Conservation (phyloP, 2,329 filamentous ascomycete genomes). For the Pseudophaeomoniella oleicola region DNA sequence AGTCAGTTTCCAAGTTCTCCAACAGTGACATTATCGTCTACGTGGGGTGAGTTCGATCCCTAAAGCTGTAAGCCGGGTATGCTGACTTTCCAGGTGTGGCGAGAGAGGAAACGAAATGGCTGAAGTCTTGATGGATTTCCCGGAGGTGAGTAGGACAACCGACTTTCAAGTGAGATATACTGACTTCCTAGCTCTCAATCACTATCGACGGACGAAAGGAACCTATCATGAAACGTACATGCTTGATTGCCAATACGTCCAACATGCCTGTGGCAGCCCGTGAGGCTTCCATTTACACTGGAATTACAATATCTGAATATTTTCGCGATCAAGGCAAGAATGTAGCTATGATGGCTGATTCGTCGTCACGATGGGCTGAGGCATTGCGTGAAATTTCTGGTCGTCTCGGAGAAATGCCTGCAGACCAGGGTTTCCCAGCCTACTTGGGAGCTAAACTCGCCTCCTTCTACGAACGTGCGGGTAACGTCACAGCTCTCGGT, state of each 20-base stretch:
- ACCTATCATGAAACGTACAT: constrained; percentile 99
- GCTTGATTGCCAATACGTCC: constrained; percentile 95
- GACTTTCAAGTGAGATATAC: constrained; percentile 16
- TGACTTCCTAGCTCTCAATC: constrained; percentile 57
- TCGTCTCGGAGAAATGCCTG: constrained; percentile 98
- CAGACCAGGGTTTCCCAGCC: constrained; percentile 97
- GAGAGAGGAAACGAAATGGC: constrained; percentile 99
- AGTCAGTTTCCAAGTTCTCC: constrained; percentile 98
- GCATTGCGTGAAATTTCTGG: constrained; percentile 96
- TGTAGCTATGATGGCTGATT: constrained; percentile 99
- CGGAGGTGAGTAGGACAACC: constrained; percentile 39
- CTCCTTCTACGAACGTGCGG: constrained; percentile 98
- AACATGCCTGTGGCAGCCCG: constrained; percentile 99
- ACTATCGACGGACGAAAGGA: constrained; percentile 88
- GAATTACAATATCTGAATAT: constrained; percentile 88
- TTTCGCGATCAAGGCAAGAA: constrained; percentile 95
- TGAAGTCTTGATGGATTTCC: constrained; percentile 99
- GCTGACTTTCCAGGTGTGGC: constrained; percentile 31
- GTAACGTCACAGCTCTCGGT: constrained; percentile 70
- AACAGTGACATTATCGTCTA: constrained; percentile 99
- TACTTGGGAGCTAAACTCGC: constrained; percentile 94
- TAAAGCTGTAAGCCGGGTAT: constrained; percentile 2
- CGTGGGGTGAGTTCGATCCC: constrained; percentile 49
- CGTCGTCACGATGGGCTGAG: constrained; percentile 94
- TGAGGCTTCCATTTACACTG: constrained; percentile 97